These are phyloP conservation scores for Isatis tinctoria DNA, from an alignment of 345 rosid species.

Conservation along the genomic window DNA sequence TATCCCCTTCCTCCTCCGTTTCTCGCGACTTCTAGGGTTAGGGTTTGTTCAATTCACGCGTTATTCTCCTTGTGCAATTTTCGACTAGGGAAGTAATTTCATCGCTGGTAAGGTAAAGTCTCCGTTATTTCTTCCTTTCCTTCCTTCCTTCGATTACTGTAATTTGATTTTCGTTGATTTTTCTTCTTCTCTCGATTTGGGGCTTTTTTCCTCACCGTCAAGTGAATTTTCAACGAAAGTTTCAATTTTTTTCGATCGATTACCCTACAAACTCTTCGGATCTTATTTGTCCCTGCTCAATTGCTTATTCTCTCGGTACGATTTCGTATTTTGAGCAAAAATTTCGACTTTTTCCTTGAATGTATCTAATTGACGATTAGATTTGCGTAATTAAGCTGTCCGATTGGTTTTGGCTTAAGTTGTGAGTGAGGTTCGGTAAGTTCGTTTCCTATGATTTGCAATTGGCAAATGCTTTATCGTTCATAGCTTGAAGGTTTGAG, in stretches of 20 bases:
- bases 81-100: neutral
- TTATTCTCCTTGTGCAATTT: slow-evolving; percentile 10
- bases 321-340: neutral
- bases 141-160: neutral
- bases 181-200: slow-evolving; percentile 9
- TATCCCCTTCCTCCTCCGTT: slow-evolving; percentile 5
- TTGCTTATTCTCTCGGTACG: neutral
- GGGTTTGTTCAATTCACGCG: slow-evolving; percentile 23
- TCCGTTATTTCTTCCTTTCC: neutral
- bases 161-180: neutral
- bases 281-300: neutral
- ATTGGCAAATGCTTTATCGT: neutral
- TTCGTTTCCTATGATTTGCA: neutral
- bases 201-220: neutral
- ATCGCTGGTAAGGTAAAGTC: slow-evolving; percentile 2
- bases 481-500: neutral
- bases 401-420: neutral
- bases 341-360: neutral
- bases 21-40: slow-evolving; percentile 23
- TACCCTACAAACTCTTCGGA: slow-evolving; percentile 12
- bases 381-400: neutral
- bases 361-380: neutral
- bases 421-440: neutral
- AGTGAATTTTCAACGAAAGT: neutral
- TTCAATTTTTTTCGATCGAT: neutral